Evolutionary conservation across 1,284 basidiomycete genomes (phyloP), one percentile per base, ranked within the genome.

Genomic region (Stygiomarasmius scandens): DNA sequence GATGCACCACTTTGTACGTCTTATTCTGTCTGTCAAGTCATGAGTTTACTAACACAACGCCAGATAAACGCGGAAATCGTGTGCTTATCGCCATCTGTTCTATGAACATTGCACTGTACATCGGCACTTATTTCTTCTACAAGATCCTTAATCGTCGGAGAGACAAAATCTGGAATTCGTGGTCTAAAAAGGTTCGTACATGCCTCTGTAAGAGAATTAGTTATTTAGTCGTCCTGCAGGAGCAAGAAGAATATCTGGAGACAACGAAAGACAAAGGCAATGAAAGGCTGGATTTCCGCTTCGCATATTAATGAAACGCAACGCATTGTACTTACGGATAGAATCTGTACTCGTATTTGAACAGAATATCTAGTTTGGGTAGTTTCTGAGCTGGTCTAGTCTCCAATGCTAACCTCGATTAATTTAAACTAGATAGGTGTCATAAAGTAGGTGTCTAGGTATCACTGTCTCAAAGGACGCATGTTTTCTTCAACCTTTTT

Each of bases 211-310:
- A 50, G 19, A 27, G 8, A 2, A 38, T 24, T 25, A 20, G 24
- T 19, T 20, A 16, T 52, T 53, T 44, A 16, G 45, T 56, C 22
- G 38, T 45, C 23, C 4, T 50, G 24, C 63, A 86, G 84, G 75
- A 86, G 66, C 78, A 77, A 67, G 70, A 77, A 59, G 69, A 82
- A 47, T 87, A 87, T 64, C 63, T 86, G 0, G 77, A 82, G 58
- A 84, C 74, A 16, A 86, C 84, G 11, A 80, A 74, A 48, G 85
- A 88, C 58, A 69, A 76, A 64, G 85, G 85, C 19, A 86, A 86
- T 63, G 65, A 77, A 54, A 73, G 80, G 54, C 65, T 86, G 52
- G 84, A 86, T 63, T 86, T 86, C 74, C 74, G 83, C 14, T 86
- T 86, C 63, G 79, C 75, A 6, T 83, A 85, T 64, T 85, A 69